Percentiles rank a stretch among this genome's conserved stretches.
Evolutionary conservation across 331 rosid species (phyloP).

Genomic region (Acacia concinna): DNA sequence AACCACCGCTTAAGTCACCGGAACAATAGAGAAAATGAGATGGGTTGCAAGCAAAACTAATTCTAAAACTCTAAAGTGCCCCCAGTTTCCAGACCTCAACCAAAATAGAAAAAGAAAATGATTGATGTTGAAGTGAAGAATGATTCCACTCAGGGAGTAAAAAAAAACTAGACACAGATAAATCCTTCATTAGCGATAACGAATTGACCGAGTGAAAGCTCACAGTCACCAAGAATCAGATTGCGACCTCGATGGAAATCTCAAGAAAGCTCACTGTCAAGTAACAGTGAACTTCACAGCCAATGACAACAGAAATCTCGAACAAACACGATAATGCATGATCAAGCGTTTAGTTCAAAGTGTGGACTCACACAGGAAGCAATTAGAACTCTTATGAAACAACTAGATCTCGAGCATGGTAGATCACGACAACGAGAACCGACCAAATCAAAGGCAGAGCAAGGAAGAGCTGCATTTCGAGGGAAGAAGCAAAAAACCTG

Average conservation of each 20-base stretch:
- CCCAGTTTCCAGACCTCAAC: conserved; percentile 9
- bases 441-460: background rate
- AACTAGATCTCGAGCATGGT: conserved; percentile 37
- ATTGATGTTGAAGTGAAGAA: conserved; percentile 7
- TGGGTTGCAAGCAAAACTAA: conserved; percentile 5
- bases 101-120: background rate
- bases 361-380: conserved; percentile 22
- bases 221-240: conserved; percentile 12
- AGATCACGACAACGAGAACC: conserved; percentile 29
- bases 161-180: background rate
- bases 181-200: conserved; percentile 22
- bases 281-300: conserved; percentile 33
- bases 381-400: background rate
- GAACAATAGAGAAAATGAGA: background rate
- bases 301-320: background rate
- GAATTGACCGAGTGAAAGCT: conserved; percentile 35
- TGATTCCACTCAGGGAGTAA: background rate
- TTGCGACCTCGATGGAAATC: conserved; percentile 26
- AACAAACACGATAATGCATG: conserved; percentile 27
- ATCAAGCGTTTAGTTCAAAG: conserved; percentile 14
- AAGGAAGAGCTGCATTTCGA: conserved; percentile 11
- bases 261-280: background rate
- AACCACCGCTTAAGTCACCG: background rate
- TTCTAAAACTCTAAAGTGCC: conserved; percentile 15
- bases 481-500: conserved; percentile 13